Base-by-base conservation (phyloP, 2,329 filamentous ascomycete genomes). In the Xylariaceae sp. region DNA sequence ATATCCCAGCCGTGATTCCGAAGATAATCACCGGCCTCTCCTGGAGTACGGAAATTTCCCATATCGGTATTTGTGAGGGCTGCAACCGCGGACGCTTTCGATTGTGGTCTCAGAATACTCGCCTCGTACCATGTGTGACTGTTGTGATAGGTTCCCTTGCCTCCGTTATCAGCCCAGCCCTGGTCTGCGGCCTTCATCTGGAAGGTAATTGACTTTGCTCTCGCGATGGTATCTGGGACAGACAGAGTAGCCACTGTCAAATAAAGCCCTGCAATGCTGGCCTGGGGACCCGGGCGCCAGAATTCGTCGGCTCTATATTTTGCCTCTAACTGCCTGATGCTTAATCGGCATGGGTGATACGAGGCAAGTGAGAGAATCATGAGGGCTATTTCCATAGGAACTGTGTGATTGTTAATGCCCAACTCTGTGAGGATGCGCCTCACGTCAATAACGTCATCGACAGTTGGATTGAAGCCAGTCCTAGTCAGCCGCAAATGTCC, bases 101-200 rank as follows among this genome's bases (percentile, higher is more conserved):
- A 36, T 31, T 33, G 14, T 8, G 56, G 65, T 12, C 57, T 57
- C 12, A 64, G 49, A 36, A 67, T 64, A 37, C 61, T 63, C n/a
- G 41, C 59, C 9, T 64, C 64, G 46, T 56, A 65, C 60, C 62
- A 65, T 2, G 65, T 62, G 31, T 66, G 60, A 17, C 65, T 65
- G 39, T 65, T 65, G 2, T 53, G 1, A 33, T 63, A 65, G 16
- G 58, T 62, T 14, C 58, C 61, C 0, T 64, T 1, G 28, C 65
- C 62, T 11, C 60, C 60, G 19, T n/a, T 34, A 7, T 24, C 26
- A n/a, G 61, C 56, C 60, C 62, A 67, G 37, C 65, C 60, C 50
- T 62, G 53, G 21, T 67, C 63, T 16, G 60, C 60, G 9, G 45
- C 41, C 26, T 51, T 57, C 26, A 57, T 62, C 53, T 66, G 64